These are phyloP conservation scores for Globisporangium acanthophoron DNA, from an alignment of 352 stramenopile genomes.

Conservation along the genomic window DNA sequence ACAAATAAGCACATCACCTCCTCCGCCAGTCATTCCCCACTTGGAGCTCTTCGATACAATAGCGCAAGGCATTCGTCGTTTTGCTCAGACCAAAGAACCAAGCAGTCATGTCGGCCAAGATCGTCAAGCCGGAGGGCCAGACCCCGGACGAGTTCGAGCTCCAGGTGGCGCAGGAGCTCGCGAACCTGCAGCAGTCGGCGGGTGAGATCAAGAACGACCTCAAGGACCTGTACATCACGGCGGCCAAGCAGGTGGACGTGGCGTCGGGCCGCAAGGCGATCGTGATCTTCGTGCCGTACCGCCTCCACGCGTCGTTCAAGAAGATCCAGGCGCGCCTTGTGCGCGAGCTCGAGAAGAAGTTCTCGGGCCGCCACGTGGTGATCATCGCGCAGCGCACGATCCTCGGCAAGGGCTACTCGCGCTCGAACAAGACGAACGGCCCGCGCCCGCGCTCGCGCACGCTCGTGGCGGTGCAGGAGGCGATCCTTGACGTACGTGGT, in stretches of 20 bases:
- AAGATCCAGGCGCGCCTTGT: slow-evolving; percentile 99
- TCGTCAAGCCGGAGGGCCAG: slow-evolving; percentile 84
- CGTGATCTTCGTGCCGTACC: slow-evolving; percentile 99
- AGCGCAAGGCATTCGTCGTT: slow-evolving; percentile 25
- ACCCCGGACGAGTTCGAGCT: slow-evolving; percentile 85
- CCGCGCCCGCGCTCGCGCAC: slow-evolving; percentile 96
- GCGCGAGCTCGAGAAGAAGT: slow-evolving; percentile 99
- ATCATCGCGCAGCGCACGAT: slow-evolving; percentile 99
- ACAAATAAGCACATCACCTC: not conserved
- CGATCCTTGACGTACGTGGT: slow-evolving; percentile 95
- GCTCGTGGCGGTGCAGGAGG: slow-evolving; percentile 97
- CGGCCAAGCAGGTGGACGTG: slow-evolving; percentile 98
- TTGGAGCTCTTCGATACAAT: no score
- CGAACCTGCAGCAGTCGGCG: slow-evolving; percentile 90
- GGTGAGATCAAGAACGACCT: slow-evolving; percentile 98
- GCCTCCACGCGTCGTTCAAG: slow-evolving; percentile 96
- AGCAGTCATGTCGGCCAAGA: slow-evolving; percentile 73
- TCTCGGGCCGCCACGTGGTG: slow-evolving; percentile 97
- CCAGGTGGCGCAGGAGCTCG: slow-evolving; percentile 85
- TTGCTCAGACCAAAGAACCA: slow-evolving; percentile 36
- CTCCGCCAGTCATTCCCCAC: not conserved
- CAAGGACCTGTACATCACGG: slow-evolving; percentile 98
- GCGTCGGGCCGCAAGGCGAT: slow-evolving; percentile 95
- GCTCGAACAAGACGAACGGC: slow-evolving; percentile 93
- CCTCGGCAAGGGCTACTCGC: slow-evolving; percentile 95